These are phyloP conservation scores for Fusarium cyanostomum DNA, from an alignment of 2,329 filamentous ascomycete genomes.

Conservation along the genomic window DNA sequence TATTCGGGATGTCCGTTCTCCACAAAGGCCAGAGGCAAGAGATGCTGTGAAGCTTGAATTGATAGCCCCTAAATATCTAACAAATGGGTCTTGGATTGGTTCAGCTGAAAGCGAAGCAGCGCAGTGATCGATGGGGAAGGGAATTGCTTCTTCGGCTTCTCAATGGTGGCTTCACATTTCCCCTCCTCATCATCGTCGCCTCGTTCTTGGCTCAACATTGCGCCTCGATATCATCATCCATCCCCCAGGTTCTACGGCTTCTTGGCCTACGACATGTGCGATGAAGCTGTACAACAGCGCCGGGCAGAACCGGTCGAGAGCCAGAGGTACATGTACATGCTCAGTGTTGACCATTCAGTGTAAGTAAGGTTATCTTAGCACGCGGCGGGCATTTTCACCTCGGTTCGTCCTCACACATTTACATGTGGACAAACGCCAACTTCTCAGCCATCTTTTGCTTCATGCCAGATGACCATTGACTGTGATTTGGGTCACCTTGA, in stretches of 20 bases:
- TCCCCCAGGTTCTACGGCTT: conserved; percentile 18
- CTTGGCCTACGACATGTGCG: conserved; percentile 12
- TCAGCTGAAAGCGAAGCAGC: neutral
- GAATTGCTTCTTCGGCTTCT: neutral
- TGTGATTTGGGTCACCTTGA: conserved; percentile 2
- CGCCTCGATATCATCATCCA: conserved; percentile 14
- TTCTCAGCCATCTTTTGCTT: conserved; percentile 14
- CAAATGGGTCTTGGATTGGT: too few species aligned
- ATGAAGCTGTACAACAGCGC: conserved; percentile 11
- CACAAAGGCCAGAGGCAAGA: conserved; percentile 10
- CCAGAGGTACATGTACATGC: conserved; percentile 15
- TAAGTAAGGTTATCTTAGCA: conserved; percentile 39
- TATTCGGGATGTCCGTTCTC: conserved; percentile 19
- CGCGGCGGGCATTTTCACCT: conserved; percentile 19
- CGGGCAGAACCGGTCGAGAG: neutral
- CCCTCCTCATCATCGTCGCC: neutral
- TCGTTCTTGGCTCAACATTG: conserved; percentile 4
- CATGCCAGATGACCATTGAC: conserved; percentile 3
- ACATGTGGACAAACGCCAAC: conserved; percentile 18
- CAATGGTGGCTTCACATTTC: conserved; percentile 1
- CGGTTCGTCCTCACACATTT: conserved; percentile 22
- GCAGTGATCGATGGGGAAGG: neutral
- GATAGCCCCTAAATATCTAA: neutral
- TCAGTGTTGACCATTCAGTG: conserved; percentile 1
- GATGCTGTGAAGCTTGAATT: conserved; percentile 7